Conservation (phyloP, 768 basidiomycete species). For the Epithele typhae region DNA sequence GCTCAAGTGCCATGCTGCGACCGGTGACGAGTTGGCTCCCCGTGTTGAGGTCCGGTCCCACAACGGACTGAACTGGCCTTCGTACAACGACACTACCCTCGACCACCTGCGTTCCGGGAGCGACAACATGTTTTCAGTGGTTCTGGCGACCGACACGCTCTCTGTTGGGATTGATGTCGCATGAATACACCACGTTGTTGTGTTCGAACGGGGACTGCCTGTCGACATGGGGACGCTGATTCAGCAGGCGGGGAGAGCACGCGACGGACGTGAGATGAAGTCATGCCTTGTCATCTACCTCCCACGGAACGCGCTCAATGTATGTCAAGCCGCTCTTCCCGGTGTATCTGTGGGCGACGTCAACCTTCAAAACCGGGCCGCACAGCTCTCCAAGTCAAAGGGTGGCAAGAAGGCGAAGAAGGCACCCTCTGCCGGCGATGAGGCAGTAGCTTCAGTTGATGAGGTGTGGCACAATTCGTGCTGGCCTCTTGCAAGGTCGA, state of each 20-base stretch:
- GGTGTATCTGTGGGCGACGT: too few species aligned
- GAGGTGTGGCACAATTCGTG: conserved; percentile 1
- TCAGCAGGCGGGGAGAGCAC: background rate
- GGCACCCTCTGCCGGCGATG: background rate
- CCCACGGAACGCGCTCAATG: background rate
- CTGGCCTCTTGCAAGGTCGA: conserved; percentile 2
- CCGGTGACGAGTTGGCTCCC: too few species aligned
- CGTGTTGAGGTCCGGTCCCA: too few species aligned
- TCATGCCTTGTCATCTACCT: too few species aligned
- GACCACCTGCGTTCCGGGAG: conserved; percentile 1
- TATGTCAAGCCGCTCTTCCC: too few species aligned
- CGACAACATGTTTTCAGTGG: background rate
- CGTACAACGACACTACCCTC: conserved; percentile 4
- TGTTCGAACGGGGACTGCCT: background rate
- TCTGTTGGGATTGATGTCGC: background rate
- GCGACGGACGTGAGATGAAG: background rate
- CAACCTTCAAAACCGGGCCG: background rate
- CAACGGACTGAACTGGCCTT: conserved; percentile 8
- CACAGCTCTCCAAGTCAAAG: too few species aligned
- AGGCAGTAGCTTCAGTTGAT: background rate
- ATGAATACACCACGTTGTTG: background rate
- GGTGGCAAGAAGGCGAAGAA: background rate
- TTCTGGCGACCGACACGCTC: background rate
- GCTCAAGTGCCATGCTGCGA: too few species aligned
- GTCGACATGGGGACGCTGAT: background rate